Evolutionary conservation across 306 rosid genomes (phyloP), one percentile per base, ranked within the genome.

Genomic region (Lathyrus oleraceus): DNA sequence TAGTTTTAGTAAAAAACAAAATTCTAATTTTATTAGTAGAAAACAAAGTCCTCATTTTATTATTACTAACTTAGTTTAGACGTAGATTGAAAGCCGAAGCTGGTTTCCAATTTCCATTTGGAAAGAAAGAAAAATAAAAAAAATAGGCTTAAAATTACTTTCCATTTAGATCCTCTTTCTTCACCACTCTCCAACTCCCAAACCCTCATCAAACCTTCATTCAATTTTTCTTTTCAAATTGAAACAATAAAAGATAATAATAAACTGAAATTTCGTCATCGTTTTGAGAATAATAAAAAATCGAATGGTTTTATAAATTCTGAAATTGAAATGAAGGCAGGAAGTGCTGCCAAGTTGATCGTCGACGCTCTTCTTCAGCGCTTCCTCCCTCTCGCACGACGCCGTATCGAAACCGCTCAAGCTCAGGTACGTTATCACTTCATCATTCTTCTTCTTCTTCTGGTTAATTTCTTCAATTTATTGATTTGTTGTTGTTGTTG

Each of bases 371-470:
- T 95, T 69, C 97, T 91, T 67, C 99, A 95, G 88, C 92, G 99
- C 67, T 95, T 95, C 75, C 99, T 95, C 61, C 99, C 97, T 1
- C 96, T 95, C 54, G 96, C 99, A 36, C 95, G 99, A 35, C 97
- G 99, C 60, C 97, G 97, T 76, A 95, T 95, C 15, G 97, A 95
- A 84, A 95, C 99, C 48, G 96, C 99, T 48, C 99, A 95, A 87
- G 99, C 97, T 2, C 99, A 95, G 96, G 97, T 78, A 15, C 23
- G 1, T 2, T 2, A 3, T 47, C 0, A 53, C 23, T 30, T 8
- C 17, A 4, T 10, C 10, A 15, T 12, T n/a, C 11, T 54, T 11
- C 0, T 16, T 0, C 5, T 43, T 0, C 40, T 53, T 17, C 0
- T 16, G 6, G 8, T 63, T 21, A 10, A 20, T 53, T 53, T 10